Evolutionary conservation across 148 eudicot genomes (phyloP).

Genomic region (Fallopia convolvulus): DNA sequence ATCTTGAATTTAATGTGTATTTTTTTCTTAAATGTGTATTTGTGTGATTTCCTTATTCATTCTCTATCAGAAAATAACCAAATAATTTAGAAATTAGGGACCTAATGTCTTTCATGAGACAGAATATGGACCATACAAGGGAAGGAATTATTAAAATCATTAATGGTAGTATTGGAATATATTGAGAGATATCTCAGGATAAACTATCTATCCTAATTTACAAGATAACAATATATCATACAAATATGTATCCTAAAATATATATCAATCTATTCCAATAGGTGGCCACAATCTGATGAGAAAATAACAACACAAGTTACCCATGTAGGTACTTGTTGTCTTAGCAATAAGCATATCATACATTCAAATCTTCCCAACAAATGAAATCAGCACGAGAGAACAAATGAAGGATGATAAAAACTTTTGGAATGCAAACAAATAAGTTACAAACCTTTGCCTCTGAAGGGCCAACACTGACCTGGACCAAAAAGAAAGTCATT

Average conservation of each 20-base stretch:
- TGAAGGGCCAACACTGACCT: slow-evolving; percentile 90
- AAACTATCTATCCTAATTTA: too few species aligned
- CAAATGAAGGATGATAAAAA: not conserved
- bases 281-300: not conserved
- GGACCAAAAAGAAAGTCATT: slow-evolving; percentile 22
- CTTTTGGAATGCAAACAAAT: slow-evolving; percentile 10
- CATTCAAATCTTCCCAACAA: not conserved
- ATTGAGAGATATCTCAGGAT: too few species aligned
- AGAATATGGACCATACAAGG: not conserved
- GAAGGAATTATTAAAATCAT: slow-evolving; percentile 34
- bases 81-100: not conserved
- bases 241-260: too few species aligned
- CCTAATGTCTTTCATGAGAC: not conserved
- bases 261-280: too few species aligned
- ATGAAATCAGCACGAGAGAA: not conserved
- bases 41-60: not conserved
- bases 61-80: not conserved
- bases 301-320: not conserved
- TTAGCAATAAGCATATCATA: not conserved
- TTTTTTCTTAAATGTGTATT: not conserved
- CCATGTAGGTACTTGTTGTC: not conserved
- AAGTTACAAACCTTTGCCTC: slow-evolving; percentile 76
- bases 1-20: too few species aligned
- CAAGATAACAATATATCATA: too few species aligned
- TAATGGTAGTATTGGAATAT: not conserved